phyloP scores from a whole-genome alignment of 2,329 filamentous ascomycete genomes.

The Aschersonia sp. region DNA sequence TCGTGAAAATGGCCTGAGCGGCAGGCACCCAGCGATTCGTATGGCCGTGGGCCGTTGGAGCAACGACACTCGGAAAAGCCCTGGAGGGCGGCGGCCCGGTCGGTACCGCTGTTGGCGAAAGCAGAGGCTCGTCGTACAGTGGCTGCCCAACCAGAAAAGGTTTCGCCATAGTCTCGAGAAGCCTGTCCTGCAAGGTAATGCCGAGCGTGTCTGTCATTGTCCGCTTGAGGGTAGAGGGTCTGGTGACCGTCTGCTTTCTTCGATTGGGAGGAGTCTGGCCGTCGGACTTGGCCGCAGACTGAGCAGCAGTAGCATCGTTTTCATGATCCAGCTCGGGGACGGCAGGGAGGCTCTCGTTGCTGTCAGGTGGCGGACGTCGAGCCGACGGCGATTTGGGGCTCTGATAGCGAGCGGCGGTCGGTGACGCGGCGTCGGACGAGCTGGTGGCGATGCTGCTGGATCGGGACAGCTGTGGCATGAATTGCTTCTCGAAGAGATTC shows the following conservation, averaged over 20 bases:
- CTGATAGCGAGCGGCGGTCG: constrained; percentile 10
- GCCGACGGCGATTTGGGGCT: constrained; percentile 7
- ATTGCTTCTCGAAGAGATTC: constrained; percentile 78
- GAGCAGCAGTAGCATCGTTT: constrained; percentile 36
- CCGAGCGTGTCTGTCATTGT: constrained; percentile 76
- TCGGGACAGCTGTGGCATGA: constrained; percentile 41
- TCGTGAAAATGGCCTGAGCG: constrained; percentile 94
- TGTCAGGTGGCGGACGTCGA: constrained; percentile 4
- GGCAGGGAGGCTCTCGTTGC: constrained; percentile 3
- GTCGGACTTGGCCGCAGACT: constrained; percentile 42
- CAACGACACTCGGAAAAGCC: constrained; percentile 31
- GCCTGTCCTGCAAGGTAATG: constrained; percentile 62
- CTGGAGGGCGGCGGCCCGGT: constrained; percentile 24
- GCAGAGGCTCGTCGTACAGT: constrained; percentile 18
- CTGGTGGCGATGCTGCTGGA: constrained; percentile 31
- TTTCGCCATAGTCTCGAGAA: constrained; percentile 73
- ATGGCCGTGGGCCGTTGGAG: constrained; percentile 64
- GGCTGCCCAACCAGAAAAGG: constrained; percentile 48
- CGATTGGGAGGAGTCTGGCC: constrained; percentile 25
- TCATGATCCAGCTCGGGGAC: constrained; percentile 12
- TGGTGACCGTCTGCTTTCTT: constrained; percentile 38
- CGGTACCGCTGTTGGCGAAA: constrained; percentile 26
- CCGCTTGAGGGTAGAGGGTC: constrained; percentile 60
- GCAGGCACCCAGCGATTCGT: constrained; percentile 81
- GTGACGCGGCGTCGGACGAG: constrained; percentile 19